Evolutionary conservation across 352 stramenopile genomes (phyloP).

Genomic region (Globisporangium uncinulatum): DNA sequence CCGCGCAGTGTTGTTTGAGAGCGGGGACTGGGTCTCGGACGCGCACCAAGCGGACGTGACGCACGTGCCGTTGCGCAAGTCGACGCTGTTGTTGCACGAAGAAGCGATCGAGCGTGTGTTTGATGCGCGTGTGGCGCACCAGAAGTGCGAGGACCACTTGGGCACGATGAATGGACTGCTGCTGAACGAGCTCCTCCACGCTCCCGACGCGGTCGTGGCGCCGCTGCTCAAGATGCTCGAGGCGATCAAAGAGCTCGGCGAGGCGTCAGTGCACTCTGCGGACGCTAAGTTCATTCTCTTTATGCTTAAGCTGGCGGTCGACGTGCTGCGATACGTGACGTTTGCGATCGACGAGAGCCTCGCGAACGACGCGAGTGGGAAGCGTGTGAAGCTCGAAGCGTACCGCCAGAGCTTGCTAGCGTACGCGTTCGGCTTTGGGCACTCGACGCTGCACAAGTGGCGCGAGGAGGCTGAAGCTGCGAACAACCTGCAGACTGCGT

Average conservation of each 20-base stretch:
- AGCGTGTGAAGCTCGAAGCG: conserved; percentile 32
- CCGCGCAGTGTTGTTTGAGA: conserved; percentile 87
- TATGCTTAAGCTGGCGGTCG: conserved; percentile 81
- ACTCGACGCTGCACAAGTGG: conserved; percentile 75
- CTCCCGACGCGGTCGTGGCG: conserved; percentile 81
- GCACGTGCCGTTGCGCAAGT: conserved; percentile 77
- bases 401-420: conserved; percentile 50
- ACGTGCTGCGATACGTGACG: conserved; percentile 73
- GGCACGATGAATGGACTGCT: conserved; percentile 95
- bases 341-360: conserved; percentile 57
- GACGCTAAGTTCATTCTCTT: conserved; percentile 85
- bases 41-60: conserved; percentile 57
- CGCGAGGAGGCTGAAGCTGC: conserved; percentile 53
- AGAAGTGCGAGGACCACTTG: conserved; percentile 86
- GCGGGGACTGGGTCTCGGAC: conserved; percentile 76
- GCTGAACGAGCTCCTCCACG: conserved; percentile 97
- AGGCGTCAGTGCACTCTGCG: conserved; percentile 76
- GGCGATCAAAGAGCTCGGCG: conserved; percentile 72
- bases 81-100: conserved; percentile 72
- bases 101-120: conserved; percentile 71
- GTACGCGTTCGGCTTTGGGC: conserved; percentile 69
- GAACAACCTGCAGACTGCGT: conserved; percentile 77
- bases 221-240: conserved; percentile 81
- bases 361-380: conserved; percentile 23
- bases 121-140: conserved; percentile 65